Evolutionary conservation across 306 rosid genomes (phyloP).

Genomic region (Acacia confusa): DNA sequence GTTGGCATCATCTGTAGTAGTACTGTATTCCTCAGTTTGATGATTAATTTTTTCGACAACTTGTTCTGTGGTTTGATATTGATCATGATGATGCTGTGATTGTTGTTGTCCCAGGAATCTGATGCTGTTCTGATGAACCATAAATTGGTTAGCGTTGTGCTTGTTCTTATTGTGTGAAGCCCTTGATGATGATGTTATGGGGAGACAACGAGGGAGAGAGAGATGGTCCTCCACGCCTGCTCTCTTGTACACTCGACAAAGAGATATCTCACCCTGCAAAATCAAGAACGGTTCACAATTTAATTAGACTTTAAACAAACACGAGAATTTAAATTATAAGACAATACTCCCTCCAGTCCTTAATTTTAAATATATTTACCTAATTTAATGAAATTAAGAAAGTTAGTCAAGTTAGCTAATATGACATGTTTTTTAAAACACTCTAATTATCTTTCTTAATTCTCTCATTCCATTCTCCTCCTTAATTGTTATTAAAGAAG

Average conservation of each 20-base stretch:
- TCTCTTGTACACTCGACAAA: conserved; percentile 94
- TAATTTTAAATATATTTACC: too few species aligned
- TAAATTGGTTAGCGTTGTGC: conserved; percentile 25
- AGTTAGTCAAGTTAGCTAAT: too few species aligned
- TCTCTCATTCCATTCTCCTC: too few species aligned
- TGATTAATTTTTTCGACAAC: neutral
- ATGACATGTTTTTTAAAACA: too few species aligned
- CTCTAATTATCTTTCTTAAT: too few species aligned
- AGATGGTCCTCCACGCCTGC: conserved; percentile 94
- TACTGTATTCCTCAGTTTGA: neutral
- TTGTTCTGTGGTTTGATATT: neutral
- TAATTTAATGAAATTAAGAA: too few species aligned
- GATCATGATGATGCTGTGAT: neutral
- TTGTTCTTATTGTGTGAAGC: conserved; percentile 25
- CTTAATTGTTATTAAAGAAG: too few species aligned
- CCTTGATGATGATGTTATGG: conserved; percentile 48
- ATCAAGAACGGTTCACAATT: neutral
- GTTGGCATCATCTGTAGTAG: neutral
- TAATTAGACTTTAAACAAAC: neutral
- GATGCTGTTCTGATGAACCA: conserved; percentile 36
- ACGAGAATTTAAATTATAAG: neutral
- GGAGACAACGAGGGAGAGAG: conserved; percentile 76
- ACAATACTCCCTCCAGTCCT: too few species aligned
- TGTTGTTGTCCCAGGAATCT: conserved; percentile 32
- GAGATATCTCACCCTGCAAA: conserved; percentile 81